Percentiles rank a stretch among this genome's conserved stretches.
phyloP scores from a whole-genome alignment of 495 filamentous ascomycete genomes.

The Neurospora africana region DNA sequence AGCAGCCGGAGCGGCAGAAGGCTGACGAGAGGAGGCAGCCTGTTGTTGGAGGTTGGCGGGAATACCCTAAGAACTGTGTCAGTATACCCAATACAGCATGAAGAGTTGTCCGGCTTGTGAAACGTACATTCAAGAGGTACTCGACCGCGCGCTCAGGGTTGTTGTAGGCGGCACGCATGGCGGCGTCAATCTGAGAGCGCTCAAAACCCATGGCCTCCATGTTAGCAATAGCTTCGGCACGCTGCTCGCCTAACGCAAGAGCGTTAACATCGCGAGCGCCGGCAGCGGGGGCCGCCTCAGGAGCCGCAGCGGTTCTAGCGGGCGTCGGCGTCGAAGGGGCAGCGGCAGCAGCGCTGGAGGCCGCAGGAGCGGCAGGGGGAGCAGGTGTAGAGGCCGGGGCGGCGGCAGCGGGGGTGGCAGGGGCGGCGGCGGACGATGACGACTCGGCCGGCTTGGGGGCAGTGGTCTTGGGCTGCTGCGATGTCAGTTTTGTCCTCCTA shows the following conservation, averaged over 20 bases:
- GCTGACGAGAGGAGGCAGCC: conserved; percentile 24
- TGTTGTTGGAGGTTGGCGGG: conserved; percentile 66
- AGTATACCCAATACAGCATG: conserved; percentile 65
- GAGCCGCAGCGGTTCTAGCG: conserved; percentile 29
- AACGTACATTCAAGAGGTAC: conserved; percentile 75
- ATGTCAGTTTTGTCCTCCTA: neutral
- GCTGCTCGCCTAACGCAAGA: conserved; percentile 70
- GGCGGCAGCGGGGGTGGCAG: conserved; percentile 61
- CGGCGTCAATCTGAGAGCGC: conserved; percentile 73
- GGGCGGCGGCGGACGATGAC: conserved; percentile 36
- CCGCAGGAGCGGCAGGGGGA: conserved; percentile 47
- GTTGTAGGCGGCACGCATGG: conserved; percentile 91
- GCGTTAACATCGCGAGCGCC: conserved; percentile 56
- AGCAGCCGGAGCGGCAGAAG: conserved; percentile 23
- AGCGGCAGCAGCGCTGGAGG: conserved; percentile 43
- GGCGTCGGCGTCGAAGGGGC: conserved; percentile 61
- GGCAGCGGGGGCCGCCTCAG: conserved; percentile 26
- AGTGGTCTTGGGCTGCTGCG: conserved; percentile 20
- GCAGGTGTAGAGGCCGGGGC: conserved; percentile 49
- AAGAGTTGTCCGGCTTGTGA: neutral
- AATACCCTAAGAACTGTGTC: conserved; percentile 75
- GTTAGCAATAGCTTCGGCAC: conserved; percentile 77
- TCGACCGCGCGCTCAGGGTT: conserved; percentile 97
- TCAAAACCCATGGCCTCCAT: conserved; percentile 97
- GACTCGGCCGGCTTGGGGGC: conserved; percentile 58